These are phyloP conservation scores for Spizellomyces punctatus DNA, from an alignment of 192 early-diverging fungal genomes.

Conservation along the genomic window DNA sequence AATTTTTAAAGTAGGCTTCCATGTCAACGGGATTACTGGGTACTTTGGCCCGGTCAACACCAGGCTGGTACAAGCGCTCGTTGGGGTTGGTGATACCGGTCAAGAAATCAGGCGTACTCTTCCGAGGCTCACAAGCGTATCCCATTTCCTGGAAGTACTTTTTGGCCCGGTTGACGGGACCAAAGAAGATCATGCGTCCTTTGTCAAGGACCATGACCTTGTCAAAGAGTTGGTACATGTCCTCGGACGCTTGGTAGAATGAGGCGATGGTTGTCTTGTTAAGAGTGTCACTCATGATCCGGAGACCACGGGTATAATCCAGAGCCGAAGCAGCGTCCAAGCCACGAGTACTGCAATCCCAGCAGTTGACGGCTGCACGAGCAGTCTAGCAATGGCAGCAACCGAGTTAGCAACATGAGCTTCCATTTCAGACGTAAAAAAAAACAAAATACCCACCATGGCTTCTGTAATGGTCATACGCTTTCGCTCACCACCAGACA, in stretches of 20 bases:
- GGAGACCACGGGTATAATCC: slow-evolving; percentile 75
- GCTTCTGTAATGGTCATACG: slow-evolving; percentile 69
- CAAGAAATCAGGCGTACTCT: slow-evolving; percentile 29
- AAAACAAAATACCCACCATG: neutral
- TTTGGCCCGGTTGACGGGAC: slow-evolving; percentile 34
- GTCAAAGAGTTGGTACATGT: slow-evolving; percentile 69
- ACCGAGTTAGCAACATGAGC: too few species aligned
- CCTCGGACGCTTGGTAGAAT: slow-evolving; percentile 72
- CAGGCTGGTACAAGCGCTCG: slow-evolving; percentile 41
- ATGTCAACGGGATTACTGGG: slow-evolving; percentile 65
- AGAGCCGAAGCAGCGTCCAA: slow-evolving; percentile 81
- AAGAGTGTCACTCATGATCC: slow-evolving; percentile 68
- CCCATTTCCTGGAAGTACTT: slow-evolving; percentile 45
- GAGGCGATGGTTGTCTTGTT: slow-evolving; percentile 37
- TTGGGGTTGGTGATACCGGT: slow-evolving; percentile 24
- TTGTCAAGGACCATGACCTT: slow-evolving; percentile 49
- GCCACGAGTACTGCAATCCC: slow-evolving; percentile 60
- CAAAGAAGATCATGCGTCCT: slow-evolving; percentile 49
- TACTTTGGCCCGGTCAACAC: slow-evolving; percentile 50
- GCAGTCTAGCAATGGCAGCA: neutral
- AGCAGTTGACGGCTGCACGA: slow-evolving; percentile 27
- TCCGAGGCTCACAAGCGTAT: slow-evolving; percentile 15
- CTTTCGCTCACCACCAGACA: slow-evolving; percentile 70
- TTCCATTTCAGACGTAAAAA: too few species aligned
- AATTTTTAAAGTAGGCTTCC: slow-evolving; percentile 54